A percentile compares a stretch with the other conserved stretches of the same genome.
phyloP scores from a whole-genome alignment of 768 basidiomycete genomes.

The Trametes gibbosa region DNA sequence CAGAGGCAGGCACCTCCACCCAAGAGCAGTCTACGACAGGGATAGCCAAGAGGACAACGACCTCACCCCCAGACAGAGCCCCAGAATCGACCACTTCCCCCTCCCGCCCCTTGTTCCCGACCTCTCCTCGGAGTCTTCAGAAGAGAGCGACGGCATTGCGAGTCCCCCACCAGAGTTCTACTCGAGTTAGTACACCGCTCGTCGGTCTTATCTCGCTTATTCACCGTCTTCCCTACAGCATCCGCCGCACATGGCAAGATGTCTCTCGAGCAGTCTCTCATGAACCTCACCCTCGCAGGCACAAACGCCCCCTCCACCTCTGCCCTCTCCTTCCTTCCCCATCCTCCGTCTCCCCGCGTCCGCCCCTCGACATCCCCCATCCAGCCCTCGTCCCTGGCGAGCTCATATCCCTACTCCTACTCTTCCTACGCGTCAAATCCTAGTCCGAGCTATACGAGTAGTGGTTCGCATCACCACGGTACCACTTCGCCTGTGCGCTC shows the following conservation, averaged over 20 bases:
- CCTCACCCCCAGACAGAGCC: conserved; percentile 28
- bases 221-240: conserved; percentile 7
- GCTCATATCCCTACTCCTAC: conserved; percentile 4
- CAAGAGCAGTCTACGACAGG: conserved; percentile 36
- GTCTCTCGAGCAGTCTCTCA: conserved; percentile 18
- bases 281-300: conserved; percentile 15
- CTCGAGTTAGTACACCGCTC: conserved; percentile 9
- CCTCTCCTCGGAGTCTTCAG: conserved; percentile 53
- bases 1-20: conserved; percentile 43
- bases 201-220: conserved; percentile 9
- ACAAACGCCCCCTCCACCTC: conserved; percentile 13
- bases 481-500: conserved; percentile 14
- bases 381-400: background rate
- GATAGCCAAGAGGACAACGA: conserved; percentile 25
- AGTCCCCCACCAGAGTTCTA: conserved; percentile 35
- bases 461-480: background rate
- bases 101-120: conserved; percentile 55
- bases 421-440: background rate
- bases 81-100: conserved; percentile 16
- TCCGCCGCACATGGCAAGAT: conserved; percentile 5
- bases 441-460: background rate
- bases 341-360: conserved; percentile 19
- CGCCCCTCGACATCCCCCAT: conserved; percentile 7
- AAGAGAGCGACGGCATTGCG: conserved; percentile 58
- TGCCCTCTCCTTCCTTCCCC: conserved; percentile 27